Evolutionary conservation across 192 early-diverging fungal species (phyloP).

Genomic region (Dissophora ornata): DNA sequence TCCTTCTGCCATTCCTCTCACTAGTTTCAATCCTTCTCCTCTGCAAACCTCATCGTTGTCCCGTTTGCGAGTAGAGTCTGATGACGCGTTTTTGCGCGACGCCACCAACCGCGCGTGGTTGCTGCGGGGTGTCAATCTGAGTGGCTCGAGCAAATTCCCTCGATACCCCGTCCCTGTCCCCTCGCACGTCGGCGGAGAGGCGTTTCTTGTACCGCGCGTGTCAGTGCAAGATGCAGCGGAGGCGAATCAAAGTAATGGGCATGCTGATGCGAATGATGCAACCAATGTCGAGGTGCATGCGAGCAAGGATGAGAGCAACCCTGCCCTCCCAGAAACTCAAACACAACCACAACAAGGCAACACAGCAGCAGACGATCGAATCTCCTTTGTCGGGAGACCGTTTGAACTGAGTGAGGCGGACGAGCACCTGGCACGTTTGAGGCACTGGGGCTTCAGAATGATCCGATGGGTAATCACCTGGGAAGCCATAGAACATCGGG

Average conservation of each 20-base stretch:
- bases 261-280: not conserved
- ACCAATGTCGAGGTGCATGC: not conserved
- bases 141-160: slow-evolving; percentile 67
- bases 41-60: slow-evolving; percentile 1
- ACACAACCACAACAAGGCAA: not conserved
- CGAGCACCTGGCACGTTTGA: slow-evolving; percentile 72
- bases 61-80: slow-evolving; percentile 18
- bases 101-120: slow-evolving; percentile 56
- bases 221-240: too few species aligned
- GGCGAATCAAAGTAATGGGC: too few species aligned
- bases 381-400: slow-evolving; percentile 80
- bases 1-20: too few species aligned
- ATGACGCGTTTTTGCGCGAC: slow-evolving; percentile 34
- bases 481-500: slow-evolving; percentile 77
- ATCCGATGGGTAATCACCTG: slow-evolving; percentile 77
- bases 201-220: too few species aligned
- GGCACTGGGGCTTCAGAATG: slow-evolving; percentile 78
- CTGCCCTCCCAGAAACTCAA: too few species aligned
- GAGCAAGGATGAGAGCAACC: not conserved
- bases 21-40: not conserved
- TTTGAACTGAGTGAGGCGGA: slow-evolving; percentile 76
- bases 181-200: slow-evolving; percentile 24
- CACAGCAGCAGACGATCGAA: slow-evolving; percentile 19
- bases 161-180: slow-evolving; percentile 42
- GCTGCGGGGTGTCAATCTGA: slow-evolving; percentile 68